Percentiles rank a stretch among this genome's conserved stretches.
Conservation (phyloP, 2,329 filamentous ascomycete species). For the Colletotrichum chrysophilum region DNA sequence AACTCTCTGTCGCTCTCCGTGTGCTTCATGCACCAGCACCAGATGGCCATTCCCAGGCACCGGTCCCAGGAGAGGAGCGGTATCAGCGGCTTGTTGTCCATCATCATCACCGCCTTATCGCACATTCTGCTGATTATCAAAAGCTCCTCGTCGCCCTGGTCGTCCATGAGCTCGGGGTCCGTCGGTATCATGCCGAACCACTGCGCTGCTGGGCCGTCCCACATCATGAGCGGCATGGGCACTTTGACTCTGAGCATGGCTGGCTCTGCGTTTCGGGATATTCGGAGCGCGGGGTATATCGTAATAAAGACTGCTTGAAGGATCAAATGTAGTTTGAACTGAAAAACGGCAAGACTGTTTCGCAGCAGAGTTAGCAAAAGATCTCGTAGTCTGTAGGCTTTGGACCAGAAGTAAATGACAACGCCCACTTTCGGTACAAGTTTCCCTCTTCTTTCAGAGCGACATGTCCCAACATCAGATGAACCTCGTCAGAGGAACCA, state of each 20-base stretch:
- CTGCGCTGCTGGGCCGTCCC: background rate
- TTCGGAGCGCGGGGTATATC: background rate
- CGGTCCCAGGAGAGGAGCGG: constrained; percentile 9
- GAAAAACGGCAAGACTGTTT: constrained; percentile 8
- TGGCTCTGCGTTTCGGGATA: constrained; percentile 7
- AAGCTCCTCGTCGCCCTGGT: background rate
- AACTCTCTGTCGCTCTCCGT: constrained; percentile 12
- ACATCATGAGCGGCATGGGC: background rate
- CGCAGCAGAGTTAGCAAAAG: background rate
- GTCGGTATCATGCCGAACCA: background rate
- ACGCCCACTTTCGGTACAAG: background rate
- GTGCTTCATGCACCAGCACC: constrained; percentile 10
- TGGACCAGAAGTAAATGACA: background rate
- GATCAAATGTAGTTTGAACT: constrained; percentile 13
- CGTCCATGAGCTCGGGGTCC: background rate
- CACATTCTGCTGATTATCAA: constrained; percentile 6
- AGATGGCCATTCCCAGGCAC: constrained; percentile 11
- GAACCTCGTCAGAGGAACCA: background rate
- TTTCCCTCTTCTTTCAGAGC: background rate
- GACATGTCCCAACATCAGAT: background rate
- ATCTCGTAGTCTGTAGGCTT: too few relatives aligned
- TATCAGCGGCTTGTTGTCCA: constrained; percentile 4
- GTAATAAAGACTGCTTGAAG: constrained; percentile 14
- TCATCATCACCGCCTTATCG: background rate
- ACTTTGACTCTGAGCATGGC: background rate